Conservation (phyloP, 2,329 filamentous ascomycete species). For the Xylariaceae sp. region DNA sequence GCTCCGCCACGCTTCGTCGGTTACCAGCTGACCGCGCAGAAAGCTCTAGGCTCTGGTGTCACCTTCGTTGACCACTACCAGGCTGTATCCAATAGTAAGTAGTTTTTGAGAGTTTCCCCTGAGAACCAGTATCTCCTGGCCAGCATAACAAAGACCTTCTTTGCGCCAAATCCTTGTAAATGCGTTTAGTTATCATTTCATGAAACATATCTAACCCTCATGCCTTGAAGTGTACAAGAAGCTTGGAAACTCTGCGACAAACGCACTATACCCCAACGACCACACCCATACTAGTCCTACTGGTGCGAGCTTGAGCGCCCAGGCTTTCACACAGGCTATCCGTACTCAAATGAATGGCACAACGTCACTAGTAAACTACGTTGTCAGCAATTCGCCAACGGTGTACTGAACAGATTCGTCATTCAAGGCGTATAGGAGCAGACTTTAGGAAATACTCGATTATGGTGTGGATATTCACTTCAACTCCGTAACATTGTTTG, state of each 20-base stretch:
- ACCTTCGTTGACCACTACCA: slow-evolving; percentile 64
- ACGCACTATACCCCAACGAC: slow-evolving; percentile 62
- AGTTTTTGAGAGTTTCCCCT: background rate
- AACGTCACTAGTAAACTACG: slow-evolving; percentile 30
- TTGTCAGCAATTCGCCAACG: slow-evolving; percentile 23
- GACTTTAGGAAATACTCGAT: no score
- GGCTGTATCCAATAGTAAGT: slow-evolving; percentile 54
- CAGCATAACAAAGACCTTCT: background rate
- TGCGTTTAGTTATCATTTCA: no score
- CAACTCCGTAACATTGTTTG: no score
- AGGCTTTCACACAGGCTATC: slow-evolving; percentile 62
- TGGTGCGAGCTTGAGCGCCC: slow-evolving; percentile 59
- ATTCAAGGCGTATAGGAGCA: no score
- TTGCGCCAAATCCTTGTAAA: no score
- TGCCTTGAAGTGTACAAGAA: slow-evolving; percentile 48
- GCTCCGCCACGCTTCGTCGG: slow-evolving; percentile 60
- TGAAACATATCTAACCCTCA: background rate
- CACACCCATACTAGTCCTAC: slow-evolving; percentile 65
- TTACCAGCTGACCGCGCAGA: slow-evolving; percentile 47
- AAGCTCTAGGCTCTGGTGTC: slow-evolving; percentile 39
- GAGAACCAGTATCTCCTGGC: background rate
- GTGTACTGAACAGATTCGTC: slow-evolving; percentile 27
- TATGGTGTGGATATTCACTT: no score
- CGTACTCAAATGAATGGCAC: slow-evolving; percentile 35
- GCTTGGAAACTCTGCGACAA: slow-evolving; percentile 53